phyloP scores from a whole-genome alignment of 495 filamentous ascomycete genomes.

The Hypoxylon fuscum region DNA sequence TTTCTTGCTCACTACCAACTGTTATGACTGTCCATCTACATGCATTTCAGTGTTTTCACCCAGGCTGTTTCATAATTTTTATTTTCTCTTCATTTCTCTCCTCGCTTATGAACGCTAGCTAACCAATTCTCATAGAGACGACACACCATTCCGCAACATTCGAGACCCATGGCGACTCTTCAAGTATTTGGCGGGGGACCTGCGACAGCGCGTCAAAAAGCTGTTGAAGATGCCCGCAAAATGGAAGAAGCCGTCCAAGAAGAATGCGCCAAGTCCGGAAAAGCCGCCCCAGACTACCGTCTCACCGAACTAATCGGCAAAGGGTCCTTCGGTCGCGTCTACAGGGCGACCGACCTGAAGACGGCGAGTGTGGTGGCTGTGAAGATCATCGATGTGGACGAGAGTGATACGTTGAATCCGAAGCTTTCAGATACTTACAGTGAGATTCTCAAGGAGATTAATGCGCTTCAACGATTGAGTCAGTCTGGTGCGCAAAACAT shows the following conservation, averaged over 20 bases:
- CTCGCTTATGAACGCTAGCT: too few species aligned
- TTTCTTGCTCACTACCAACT: too few species aligned
- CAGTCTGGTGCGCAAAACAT: conserved; percentile 88
- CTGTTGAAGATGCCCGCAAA: conserved; percentile 63
- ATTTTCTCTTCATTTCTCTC: background rate
- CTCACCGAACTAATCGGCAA: conserved; percentile 94
- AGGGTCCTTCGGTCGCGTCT: conserved; percentile 94
- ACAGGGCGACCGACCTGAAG: conserved; percentile 73
- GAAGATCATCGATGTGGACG: conserved; percentile 96
- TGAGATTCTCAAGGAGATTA: conserved; percentile 89
- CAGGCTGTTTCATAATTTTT: too few species aligned
- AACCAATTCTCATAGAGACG: conserved; percentile 4
- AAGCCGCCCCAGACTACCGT: conserved; percentile 66
- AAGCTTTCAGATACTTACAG: conserved; percentile 82
- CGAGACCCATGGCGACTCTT: conserved; percentile 49
- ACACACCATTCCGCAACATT: too few species aligned
- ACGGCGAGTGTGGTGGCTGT: conserved; percentile 80
- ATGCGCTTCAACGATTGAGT: conserved; percentile 81
- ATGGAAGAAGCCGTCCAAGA: conserved; percentile 62
- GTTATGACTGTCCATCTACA: too few species aligned
- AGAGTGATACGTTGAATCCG: conserved; percentile 76
- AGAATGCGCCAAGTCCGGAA: conserved; percentile 57
- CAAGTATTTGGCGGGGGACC: conserved; percentile 51
- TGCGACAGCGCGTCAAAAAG: conserved; percentile 56
- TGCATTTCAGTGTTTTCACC: too few species aligned